Evolutionary conservation across 176 grass and related monocot genomes (phyloP), one percentile per base, ranked within the genome.

Genomic region (Bonia amplexicaulis): DNA sequence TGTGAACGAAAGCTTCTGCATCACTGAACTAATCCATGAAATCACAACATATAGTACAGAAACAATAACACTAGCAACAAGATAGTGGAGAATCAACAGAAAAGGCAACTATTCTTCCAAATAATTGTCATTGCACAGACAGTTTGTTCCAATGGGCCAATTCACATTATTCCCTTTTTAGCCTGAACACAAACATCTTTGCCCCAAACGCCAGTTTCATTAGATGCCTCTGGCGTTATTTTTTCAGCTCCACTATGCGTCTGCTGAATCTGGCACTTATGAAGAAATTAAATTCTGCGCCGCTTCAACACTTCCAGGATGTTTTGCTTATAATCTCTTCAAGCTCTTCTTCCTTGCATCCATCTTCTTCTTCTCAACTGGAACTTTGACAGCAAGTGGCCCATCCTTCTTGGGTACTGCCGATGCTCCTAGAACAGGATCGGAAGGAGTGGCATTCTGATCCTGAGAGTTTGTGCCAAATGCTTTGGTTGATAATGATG

Each of bases 261-360:
- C 73, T 79, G 58, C 22, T 83, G 66, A 57, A 73, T 51, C 57
- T 25, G 70, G 57, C 8, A 57, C 74, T 79, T 61, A 74, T 20
- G 15, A 29, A 57, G 14, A 15, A 9, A 58, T 67, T 3, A 59
- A 73, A 35, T 48, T 40, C 16, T 78, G 71, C 61, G 6, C 35
- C 16, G 41, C 23, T 10, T 17, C 9, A 1, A 17, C 11, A 12
- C 9, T 79, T 26, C 46, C 4, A 33, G 5, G 58, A 78, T 73
- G 77, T 77, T 70, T 71, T 4, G 12, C 39, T 80, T 84, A 94
- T 33, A 99, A 69, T 90, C 93, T 94, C 88, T 99, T 99, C 88
- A 94, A 78, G 85, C 93, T 92, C 74, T 92, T 99, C 91, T 99
- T 99, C 83, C 93, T 91, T 6, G 93, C 93, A 80, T 99, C 96